Percentiles rank a stretch among this genome's conserved stretches.
Conservation (phyloP, 345 rosid species). For the Turritis glabra region DNA sequence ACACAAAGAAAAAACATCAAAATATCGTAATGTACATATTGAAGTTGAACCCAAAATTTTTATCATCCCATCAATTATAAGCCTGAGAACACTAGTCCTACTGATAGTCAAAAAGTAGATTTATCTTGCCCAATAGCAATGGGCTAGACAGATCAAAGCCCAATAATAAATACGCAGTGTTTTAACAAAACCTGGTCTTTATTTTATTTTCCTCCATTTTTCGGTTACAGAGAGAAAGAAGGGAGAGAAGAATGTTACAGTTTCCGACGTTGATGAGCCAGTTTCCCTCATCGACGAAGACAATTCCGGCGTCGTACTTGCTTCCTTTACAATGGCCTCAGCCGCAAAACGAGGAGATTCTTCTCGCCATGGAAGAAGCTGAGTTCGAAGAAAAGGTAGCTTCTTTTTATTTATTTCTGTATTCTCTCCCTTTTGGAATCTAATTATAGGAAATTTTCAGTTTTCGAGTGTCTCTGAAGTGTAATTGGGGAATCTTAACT, state of each 20-base stretch:
- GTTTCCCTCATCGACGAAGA: conserved; percentile 62
- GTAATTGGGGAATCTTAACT: background rate
- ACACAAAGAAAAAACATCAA: too few relatives aligned
- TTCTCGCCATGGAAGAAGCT: conserved; percentile 90
- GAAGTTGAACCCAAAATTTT: too few relatives aligned
- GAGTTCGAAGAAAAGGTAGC: conserved; percentile 74
- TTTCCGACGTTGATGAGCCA: conserved; percentile 81
- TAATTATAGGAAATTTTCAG: background rate
- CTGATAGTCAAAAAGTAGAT: too few relatives aligned
- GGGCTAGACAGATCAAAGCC: background rate
- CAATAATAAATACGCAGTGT: conserved; percentile 19
- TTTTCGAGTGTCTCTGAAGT: background rate
- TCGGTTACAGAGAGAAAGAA: background rate
- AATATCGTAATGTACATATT: too few relatives aligned
- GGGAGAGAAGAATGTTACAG: conserved; percentile 63
- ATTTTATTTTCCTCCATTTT: background rate
- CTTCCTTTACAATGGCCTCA: conserved; percentile 79
- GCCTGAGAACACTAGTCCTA: too few relatives aligned
- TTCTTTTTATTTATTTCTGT: background rate
- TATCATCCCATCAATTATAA: too few relatives aligned
- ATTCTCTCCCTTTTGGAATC: background rate
- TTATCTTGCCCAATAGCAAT: background rate
- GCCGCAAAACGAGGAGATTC: conserved; percentile 71
- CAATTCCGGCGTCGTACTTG: conserved; percentile 62
- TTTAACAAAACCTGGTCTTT: background rate